Conservation (phyloP, 2,329 filamentous ascomycete genomes). For the Furcasterigmium sp. region DNA sequence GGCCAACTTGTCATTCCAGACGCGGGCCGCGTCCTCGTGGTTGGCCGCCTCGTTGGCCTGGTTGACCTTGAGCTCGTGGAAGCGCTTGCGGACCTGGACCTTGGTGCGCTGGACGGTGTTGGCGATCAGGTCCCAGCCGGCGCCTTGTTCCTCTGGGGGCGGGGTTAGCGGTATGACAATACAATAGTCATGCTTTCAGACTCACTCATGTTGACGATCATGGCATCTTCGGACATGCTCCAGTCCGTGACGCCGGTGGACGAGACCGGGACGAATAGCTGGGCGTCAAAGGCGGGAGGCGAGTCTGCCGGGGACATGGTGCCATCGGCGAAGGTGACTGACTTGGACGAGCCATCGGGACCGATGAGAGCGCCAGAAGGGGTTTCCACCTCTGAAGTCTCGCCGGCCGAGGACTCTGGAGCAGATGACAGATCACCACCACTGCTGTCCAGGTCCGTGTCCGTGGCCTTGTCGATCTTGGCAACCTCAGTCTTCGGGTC, state of each 20-base stretch:
- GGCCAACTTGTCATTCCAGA: neutral
- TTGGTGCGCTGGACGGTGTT: conserved; percentile 17
- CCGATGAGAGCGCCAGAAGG: neutral
- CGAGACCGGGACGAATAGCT: neutral
- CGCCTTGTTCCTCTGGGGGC: conserved; percentile 1
- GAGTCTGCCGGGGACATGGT: neutral
- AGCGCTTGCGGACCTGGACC: conserved; percentile 23
- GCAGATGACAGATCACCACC: no score
- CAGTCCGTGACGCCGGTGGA: conserved; percentile 12
- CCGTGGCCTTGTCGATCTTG: neutral
- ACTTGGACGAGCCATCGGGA: neutral
- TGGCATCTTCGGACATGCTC: conserved; percentile 27
- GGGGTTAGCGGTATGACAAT: no score
- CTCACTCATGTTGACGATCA: conserved; percentile 28
- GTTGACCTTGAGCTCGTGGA: conserved; percentile 23
- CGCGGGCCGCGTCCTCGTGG: neutral
- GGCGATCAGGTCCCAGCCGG: conserved; percentile 24
- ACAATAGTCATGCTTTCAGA: no score
- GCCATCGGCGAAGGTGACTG: neutral
- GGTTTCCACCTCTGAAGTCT: neutral
- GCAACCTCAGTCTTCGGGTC: neutral
- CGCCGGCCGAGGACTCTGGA: neutral
- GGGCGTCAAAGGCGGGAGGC: neutral
- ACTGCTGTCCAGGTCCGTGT: no score
- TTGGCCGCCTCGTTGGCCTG: conserved; percentile 5